phyloP scores from a whole-genome alignment of 345 rosid genomes.

The Citrus reticulata region DNA sequence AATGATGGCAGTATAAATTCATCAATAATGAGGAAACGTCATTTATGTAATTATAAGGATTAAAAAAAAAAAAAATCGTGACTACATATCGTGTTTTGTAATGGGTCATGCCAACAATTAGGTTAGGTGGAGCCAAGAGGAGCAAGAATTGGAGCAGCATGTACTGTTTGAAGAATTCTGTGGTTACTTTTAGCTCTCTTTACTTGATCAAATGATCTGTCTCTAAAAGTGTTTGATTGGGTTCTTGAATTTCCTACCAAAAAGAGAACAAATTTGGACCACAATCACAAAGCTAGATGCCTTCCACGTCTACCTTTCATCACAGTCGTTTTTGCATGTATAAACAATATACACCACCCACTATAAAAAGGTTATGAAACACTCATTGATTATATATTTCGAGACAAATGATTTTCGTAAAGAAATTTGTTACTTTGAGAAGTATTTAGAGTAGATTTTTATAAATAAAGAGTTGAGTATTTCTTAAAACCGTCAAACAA shows the following conservation, averaged over 20 bases:
- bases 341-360: not conserved
- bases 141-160: not conserved
- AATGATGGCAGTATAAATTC: not conserved
- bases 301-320: not conserved
- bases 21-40: not conserved
- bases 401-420: no score
- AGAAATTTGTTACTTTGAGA: no score
- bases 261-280: slow-evolving; percentile 10
- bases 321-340: not conserved
- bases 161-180: slow-evolving; percentile 11
- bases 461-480: no score
- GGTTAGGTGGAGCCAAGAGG: not conserved
- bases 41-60: no score
- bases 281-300: not conserved
- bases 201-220: not conserved
- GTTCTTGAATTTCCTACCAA: slow-evolving; percentile 1
- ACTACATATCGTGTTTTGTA: not conserved
- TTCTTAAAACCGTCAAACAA: no score
- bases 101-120: not conserved
- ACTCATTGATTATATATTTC: no score
- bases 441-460: no score
- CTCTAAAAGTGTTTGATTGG: slow-evolving; percentile 18
- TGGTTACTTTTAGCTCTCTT: slow-evolving; percentile 24
- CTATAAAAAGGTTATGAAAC: no score
- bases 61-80: not conserved